Percentiles rank a stretch among this genome's conserved stretches.
Conservation (phyloP, 805 yeast species). For the Spathaspora passalidarum region DNA sequence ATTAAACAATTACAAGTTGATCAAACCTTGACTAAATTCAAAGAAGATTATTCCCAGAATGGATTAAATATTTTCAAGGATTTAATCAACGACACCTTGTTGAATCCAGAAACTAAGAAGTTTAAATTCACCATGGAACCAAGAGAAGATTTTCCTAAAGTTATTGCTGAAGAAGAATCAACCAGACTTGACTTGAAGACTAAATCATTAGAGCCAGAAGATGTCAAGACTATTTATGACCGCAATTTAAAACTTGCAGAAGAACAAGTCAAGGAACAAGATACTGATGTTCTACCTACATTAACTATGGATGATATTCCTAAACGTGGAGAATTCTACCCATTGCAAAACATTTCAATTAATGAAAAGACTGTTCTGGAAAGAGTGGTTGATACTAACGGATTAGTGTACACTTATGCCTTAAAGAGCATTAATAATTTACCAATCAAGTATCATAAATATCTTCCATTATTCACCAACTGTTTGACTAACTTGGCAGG, state of each 20-base stretch:
- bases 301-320: constrained; percentile 73
- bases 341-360: constrained; percentile 23
- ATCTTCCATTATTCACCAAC: constrained; percentile 71
- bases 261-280: constrained; percentile 67
- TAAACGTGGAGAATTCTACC: constrained; percentile 42
- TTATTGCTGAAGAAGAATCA: constrained; percentile 54
- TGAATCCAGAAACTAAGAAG: constrained; percentile 44
- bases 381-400: constrained; percentile 71
- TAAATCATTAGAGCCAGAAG: constrained; percentile 47
- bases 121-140: constrained; percentile 82
- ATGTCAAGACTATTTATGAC: constrained; percentile 52
- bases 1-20: constrained; percentile 66
- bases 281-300: constrained; percentile 77
- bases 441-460: constrained; percentile 63
- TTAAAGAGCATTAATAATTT: constrained; percentile 56
- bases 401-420: constrained; percentile 74
- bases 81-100: constrained; percentile 51
- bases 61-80: constrained; percentile 58
- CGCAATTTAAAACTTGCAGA: constrained; percentile 60
- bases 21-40: constrained; percentile 55
- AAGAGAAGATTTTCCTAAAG: constrained; percentile 48
- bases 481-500: constrained; percentile 82
- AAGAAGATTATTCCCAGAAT: constrained; percentile 49
- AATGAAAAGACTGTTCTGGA: constrained; percentile 36
- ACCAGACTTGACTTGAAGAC: constrained; percentile 45